Base-by-base conservation (phyloP, 1,139 yeast genomes). In the Zygosaccharomyces pseudobailii region DNA sequence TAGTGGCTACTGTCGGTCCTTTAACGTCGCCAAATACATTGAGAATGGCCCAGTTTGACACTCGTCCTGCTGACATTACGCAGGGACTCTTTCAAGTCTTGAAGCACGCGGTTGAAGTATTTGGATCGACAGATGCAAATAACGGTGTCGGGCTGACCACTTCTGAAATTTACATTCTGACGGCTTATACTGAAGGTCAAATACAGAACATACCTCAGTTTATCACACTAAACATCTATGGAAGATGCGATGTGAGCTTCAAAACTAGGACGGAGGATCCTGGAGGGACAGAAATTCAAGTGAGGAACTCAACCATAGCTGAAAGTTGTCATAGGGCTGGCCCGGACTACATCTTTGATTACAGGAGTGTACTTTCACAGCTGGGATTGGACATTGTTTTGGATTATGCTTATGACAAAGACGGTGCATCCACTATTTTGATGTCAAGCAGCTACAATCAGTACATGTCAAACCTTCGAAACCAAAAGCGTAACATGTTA, bases 131-230 rank as follows among this genome's bases (percentile, higher is more conserved):
- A 9, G 54, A 49, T 34, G 53, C 55, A n/a, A 58, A 59, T 46
- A 58, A 62, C 40, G 66, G 65, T 8, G 60, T 58, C 4, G 66
- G 65, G 2, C 47, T 64, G n/a, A 59, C 67, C 1, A 63, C 66
- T 3, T 55, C 66, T 3, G 67, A 63, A 40, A 41, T 62, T 7
- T 45, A 51, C n/a, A 55, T 63, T 7, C 46, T 64, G 3, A 57
- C 66, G 1, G 52, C 56, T 9, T 64, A 64, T 42, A 53, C 64
- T 7, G 50, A 53, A 2, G 42, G 50, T 3, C 63, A 62, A 40
- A 55, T 62, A 3, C 39, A 48, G 5, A 38, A 55, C 39, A 51
- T 59, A 1, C 68, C 68, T 5, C 57, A 57, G 35, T 63, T 40
- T 43, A 52, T 64, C 19, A 54, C 57, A 1, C 43, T 57, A 2